phyloP scores from a whole-genome alignment of 2,329 filamentous ascomycete genomes.

The Gremmenia infestans region DNA sequence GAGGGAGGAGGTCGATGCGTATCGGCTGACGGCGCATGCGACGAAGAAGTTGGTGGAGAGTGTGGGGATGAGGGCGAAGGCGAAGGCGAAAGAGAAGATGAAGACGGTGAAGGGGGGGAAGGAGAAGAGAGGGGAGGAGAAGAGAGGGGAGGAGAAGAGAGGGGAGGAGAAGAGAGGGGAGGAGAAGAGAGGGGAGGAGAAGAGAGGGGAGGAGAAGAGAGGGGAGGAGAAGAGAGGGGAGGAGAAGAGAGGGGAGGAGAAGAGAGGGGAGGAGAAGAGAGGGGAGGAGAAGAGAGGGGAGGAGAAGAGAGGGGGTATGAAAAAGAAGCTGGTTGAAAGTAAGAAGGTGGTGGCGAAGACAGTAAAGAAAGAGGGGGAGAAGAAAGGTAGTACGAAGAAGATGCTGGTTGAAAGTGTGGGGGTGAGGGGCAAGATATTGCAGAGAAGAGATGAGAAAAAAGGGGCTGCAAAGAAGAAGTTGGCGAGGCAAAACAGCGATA shows the following conservation, averaged over 20 bases:
- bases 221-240: too few relatives aligned
- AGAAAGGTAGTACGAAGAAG: background rate
- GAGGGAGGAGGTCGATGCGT: conserved; percentile 11
- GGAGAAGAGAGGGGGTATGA: background rate
- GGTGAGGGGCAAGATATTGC: background rate
- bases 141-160: background rate
- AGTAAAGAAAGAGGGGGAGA: background rate
- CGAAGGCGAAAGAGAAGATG: background rate
- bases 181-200: background rate
- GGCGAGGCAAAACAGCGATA: background rate
- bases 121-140: background rate
- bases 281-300: too few relatives aligned
- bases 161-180: background rate
- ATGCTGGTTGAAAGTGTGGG: background rate
- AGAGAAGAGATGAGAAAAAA: background rate
- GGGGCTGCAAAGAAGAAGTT: background rate
- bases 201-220: background rate
- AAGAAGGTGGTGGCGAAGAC: background rate
- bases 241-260: too few relatives aligned
- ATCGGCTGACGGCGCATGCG: conserved; percentile 8
- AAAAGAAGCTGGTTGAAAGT: background rate
- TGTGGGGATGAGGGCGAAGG: background rate
- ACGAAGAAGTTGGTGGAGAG: background rate
- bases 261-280: too few relatives aligned
- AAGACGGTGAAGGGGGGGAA: background rate